Evolutionary conservation across 805 yeast species (phyloP).

Genomic region (Ogataea pini): DNA sequence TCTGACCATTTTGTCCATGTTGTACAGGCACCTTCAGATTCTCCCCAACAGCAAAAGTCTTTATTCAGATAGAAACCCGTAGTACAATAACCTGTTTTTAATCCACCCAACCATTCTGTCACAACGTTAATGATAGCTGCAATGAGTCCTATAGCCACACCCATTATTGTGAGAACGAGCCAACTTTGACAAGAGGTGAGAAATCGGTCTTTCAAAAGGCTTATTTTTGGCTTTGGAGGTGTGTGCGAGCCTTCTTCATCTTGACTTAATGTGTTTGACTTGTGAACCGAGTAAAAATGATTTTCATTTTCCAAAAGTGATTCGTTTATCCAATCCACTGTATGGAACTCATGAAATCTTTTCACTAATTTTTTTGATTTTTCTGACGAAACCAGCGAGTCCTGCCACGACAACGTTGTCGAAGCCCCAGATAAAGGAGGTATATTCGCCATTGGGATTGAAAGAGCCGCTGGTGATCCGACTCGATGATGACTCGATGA

Average conservation of each 20-base stretch:
- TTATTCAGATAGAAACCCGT: constrained; percentile 67
- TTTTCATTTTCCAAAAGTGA: constrained; percentile 48
- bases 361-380: constrained; percentile 34
- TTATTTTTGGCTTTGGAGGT: constrained; percentile 10
- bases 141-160: constrained; percentile 72
- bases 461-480: background rate
- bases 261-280: constrained; percentile 5
- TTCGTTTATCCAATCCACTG: constrained; percentile 74
- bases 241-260: constrained; percentile 9
- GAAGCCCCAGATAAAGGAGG: constrained; percentile 15
- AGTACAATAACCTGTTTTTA: constrained; percentile 78
- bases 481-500: too few relatives aligned
- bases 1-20: constrained; percentile 73
- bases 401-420: constrained; percentile 24
- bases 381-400: constrained; percentile 17
- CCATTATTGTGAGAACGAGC: constrained; percentile 74
- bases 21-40: constrained; percentile 48
- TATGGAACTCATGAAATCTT: constrained; percentile 59
- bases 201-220: constrained; percentile 29
- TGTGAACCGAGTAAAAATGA: constrained; percentile 26
- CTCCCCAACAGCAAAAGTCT: constrained; percentile 82
- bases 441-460: constrained; percentile 4
- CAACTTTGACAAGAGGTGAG: constrained; percentile 55
- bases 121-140: constrained; percentile 82
- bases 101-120: constrained; percentile 82